These are phyloP conservation scores for Pythium phragmitis DNA, from an alignment of 352 stramenopile genomes.

Conservation along the genomic window DNA sequence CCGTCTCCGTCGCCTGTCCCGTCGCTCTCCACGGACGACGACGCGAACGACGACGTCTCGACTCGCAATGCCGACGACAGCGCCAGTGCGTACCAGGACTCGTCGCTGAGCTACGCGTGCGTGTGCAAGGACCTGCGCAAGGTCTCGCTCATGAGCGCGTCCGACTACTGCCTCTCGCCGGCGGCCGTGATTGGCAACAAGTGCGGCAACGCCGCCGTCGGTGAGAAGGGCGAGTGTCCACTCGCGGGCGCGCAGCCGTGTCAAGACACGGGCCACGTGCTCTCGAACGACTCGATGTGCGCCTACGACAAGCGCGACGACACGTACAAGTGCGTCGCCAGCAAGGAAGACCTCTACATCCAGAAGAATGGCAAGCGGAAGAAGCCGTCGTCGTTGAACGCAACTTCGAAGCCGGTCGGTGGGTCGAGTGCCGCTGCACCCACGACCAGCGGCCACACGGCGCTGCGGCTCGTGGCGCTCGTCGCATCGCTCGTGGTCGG, in stretches of 20 bases:
- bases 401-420: not conserved
- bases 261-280: conserved; percentile 50
- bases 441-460: not conserved
- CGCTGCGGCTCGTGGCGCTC: conserved; percentile 7
- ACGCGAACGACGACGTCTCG: no score
- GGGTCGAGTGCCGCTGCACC: not conserved
- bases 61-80: not conserved
- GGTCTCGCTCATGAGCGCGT: conserved; percentile 71
- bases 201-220: conserved; percentile 58
- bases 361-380: conserved; percentile 46
- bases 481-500: conserved; percentile 16
- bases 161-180: conserved; percentile 63
- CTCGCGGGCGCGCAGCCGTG: conserved; percentile 52
- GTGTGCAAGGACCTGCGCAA: conserved; percentile 24
- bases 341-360: conserved; percentile 60
- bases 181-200: conserved; percentile 51
- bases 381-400: conserved; percentile 24
- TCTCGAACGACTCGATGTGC: conserved; percentile 64
- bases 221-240: conserved; percentile 54
- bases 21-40: not conserved
- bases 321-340: conserved; percentile 75
- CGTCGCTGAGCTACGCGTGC: conserved; percentile 22
- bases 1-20: not conserved
- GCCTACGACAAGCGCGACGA: conserved; percentile 55
- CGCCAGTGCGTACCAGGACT: conserved; percentile 9